Evolutionary conservation across 2,329 filamentous ascomycete genomes (phyloP), one percentile per base, ranked within the genome.

Genomic region (Albifimbria verrucaria): DNA sequence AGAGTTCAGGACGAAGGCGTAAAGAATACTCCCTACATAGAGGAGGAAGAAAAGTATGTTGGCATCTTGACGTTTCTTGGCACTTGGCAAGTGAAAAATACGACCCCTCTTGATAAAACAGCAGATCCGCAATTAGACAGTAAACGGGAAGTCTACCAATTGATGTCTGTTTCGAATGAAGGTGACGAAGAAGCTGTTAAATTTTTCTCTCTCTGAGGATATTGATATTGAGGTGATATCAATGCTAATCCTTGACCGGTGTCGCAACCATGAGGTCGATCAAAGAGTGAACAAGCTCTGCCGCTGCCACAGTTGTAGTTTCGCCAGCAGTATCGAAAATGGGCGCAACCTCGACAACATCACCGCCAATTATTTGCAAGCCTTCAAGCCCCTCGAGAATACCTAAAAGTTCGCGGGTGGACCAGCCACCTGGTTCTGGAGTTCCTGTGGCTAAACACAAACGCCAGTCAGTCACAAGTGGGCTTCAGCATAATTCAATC

Each of bases 341-440:
- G 0, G 92, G 92, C 43, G 87, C 85, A 9, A 91, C 67, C 77
- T 96, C 92, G 5, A 97, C 92, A 48, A 96, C 83, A 71, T 96
- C 92, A 1, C 91, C 92, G 1, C 91, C 92, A 3, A 96, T 89
- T 4, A 96, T 74, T 65, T 96, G 96, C 67, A 96, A 69, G 0
- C 77, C 82, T 73, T 96, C 92, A 42, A 96, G 81, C 1, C 90
- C 91, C 26, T 91, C 78, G 66, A 96, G 71, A 53, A 96, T 90
- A 12, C 88, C 78, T 58, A 96, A 93, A 61, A 96, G 77, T 75
- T 96, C 92, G 49, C 92, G 78, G 20, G 89, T 95, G 6, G 90
- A 94, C 92, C 92, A 96, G 36, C 92, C 92, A 53, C 92, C 92
- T 0, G 91, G 88, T 74, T 96, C 92, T 0, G 92, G 92, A 0